These are phyloP conservation scores for Talaromyces sp. DNA, from an alignment of 2,329 filamentous ascomycete species.

Conservation along the genomic window DNA sequence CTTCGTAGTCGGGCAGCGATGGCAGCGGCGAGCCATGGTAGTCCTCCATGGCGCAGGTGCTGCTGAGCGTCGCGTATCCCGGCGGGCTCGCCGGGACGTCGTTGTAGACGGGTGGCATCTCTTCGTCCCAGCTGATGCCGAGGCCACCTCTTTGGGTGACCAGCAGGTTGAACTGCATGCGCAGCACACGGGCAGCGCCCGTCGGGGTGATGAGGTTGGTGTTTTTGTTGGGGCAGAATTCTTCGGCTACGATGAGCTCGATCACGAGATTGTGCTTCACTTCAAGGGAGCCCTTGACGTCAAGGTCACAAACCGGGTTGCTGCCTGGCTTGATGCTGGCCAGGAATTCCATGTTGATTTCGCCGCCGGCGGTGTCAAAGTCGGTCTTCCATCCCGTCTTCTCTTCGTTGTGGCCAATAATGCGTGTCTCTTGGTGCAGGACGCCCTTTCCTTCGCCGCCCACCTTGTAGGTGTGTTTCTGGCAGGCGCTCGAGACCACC, in stretches of 20 bases:
- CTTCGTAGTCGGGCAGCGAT: conserved; percentile 37
- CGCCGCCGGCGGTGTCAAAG: conserved; percentile 60
- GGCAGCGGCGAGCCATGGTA: conserved; percentile 39
- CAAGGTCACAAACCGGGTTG: conserved; percentile 72
- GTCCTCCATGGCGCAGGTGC: conserved; percentile 40
- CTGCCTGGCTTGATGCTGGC: conserved; percentile 56
- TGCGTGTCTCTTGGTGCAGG: conserved; percentile 66
- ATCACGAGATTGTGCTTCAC: conserved; percentile 81
- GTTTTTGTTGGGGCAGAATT: conserved; percentile 67
- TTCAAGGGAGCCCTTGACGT: conserved; percentile 66
- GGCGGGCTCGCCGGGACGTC: conserved; percentile 87
- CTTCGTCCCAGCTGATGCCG: conserved; percentile 95
- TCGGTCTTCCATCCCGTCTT: conserved; percentile 88
- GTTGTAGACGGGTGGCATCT: conserved; percentile 88
- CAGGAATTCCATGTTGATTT: conserved; percentile 76
- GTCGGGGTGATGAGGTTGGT: conserved; percentile 75
- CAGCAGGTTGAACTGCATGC: conserved; percentile 81
- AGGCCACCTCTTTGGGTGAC: conserved; percentile 80
- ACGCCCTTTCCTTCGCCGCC: conserved; percentile 64
- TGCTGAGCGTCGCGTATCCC: conserved; percentile 49
- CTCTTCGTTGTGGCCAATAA: conserved; percentile 74
- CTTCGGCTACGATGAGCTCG: conserved; percentile 90
- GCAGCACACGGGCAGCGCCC: conserved; percentile 80
- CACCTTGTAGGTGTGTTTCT: conserved; percentile 64
- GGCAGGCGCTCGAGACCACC: conserved; percentile 72